Evolutionary conservation across 2,329 filamentous ascomycete genomes (phyloP).

Genomic region (Parascedosporium putredinis): DNA sequence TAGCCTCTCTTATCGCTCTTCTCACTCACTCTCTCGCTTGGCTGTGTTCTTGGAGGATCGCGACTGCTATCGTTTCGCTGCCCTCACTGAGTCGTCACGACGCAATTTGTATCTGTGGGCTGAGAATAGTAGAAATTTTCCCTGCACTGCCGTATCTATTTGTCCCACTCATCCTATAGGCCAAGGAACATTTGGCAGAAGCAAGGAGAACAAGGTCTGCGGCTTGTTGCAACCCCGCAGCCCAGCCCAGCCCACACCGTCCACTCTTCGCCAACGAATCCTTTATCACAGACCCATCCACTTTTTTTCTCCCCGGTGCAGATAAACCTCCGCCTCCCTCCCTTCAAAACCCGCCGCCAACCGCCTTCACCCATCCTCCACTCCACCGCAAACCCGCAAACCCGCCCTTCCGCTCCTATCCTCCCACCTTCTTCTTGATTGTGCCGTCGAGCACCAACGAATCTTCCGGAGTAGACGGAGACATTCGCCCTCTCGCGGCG

Average conservation of each 20-base stretch:
- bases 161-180: no score
- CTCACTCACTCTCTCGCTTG: neutral
- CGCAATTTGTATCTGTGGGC: neutral
- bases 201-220: neutral
- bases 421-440: no score
- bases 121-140: no score
- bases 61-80: no score
- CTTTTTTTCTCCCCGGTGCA: neutral
- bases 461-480: neutral
- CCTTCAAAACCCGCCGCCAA: constrained; percentile 12
- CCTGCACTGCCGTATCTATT: no score
- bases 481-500: neutral
- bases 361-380: constrained; percentile 9
- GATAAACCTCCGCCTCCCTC: constrained; percentile 4
- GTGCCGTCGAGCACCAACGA: no score
- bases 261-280: no score
- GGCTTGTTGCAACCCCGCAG: constrained; percentile 7
- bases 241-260: neutral
- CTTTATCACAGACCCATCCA: neutral
- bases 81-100: no score
- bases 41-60: no score
- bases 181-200: constrained; percentile 1
- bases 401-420: neutral
- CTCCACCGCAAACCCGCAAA: neutral
- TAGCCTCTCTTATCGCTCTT: neutral